A percentile compares a stretch with the other conserved stretches of the same genome.
Evolutionary conservation across 208 protist genomes (phyloP).

Genomic region (Naegleria fowleri): DNA sequence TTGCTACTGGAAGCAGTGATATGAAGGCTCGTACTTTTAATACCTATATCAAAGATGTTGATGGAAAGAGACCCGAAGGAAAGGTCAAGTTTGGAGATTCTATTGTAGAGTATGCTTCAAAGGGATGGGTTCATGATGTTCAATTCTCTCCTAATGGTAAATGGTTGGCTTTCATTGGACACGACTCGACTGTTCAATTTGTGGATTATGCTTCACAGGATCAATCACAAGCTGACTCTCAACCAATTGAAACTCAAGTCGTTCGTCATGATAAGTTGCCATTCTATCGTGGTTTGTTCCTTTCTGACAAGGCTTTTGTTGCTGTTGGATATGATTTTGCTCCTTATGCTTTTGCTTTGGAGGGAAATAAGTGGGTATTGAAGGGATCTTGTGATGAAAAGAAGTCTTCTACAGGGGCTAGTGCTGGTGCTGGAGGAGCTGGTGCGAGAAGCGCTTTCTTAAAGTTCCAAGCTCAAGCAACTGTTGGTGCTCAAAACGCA

Average conservation of each 20-base stretch:
- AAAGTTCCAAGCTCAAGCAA: neutral
- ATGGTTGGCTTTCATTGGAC: constrained; percentile 51
- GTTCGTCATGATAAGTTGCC: neutral
- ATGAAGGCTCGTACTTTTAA: constrained; percentile 64
- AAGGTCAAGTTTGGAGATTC: constrained; percentile 53
- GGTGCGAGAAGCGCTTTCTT: neutral
- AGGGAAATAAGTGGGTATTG: neutral
- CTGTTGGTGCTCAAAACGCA: neutral
- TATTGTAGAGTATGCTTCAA: constrained; percentile 45
- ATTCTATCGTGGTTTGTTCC: neutral
- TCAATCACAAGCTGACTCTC: neutral
- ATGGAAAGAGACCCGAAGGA: constrained; percentile 43
- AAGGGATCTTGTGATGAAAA: neutral
- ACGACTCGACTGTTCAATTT: constrained; percentile 52
- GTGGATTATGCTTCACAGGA: constrained; percentile 32
- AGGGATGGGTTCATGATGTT: constrained; percentile 65
- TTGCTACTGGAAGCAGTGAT: constrained; percentile 66
- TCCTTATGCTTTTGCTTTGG: neutral
- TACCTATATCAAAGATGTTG: constrained; percentile 60
- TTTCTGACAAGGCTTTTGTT: neutral
- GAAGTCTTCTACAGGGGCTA: neutral
- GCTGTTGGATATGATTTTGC: constrained; percentile 17
- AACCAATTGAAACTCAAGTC: neutral
- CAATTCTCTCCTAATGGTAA: constrained; percentile 61
- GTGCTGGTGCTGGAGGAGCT: neutral